Evolutionary conservation across 192 early-diverging fungal genomes (phyloP), one percentile per base, ranked within the genome.

Genomic region (Mortierella alpina): DNA sequence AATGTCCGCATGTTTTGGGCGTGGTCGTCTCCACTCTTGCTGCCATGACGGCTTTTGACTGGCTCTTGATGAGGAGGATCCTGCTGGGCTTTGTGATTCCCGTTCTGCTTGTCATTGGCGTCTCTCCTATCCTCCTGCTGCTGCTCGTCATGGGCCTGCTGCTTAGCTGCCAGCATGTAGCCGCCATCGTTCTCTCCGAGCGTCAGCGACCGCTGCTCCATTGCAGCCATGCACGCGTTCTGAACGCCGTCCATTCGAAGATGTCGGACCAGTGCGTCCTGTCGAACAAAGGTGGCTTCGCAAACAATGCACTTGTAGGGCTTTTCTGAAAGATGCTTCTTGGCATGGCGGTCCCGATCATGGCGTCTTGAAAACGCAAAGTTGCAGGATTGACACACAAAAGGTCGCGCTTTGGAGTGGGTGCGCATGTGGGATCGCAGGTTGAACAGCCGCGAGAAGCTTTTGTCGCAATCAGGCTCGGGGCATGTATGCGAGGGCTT

Each of bases 371-470:
- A 86, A 63, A 96, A 96, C 17, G 92, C 83, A 68, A 84, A 81
- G 47, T 85, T 83, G 80, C 95, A 96, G 31, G 79, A 77, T 13
- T 81, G 77, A 65, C 91, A 92, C n/a, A 84, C 78, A 80, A 88
- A 95, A 0, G 92, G 91, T 7, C 92, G 84, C 41, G 90, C 90
- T 47, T 90, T 87, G 9, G 90, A 90, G 75, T 97, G 95, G 6
- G 91, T 92, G 42, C 89, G 84, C 74, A 91, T 86, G 61, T 97
- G 95, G 41, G 89, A 91, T 65, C 92, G 90, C 44, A 97, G 86
- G 80, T 96, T 97, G 82, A 94, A 97, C 41, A 88, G 86, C 22
- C 95, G 88, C 5, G 93, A 92, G 73, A 97, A 97, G 15, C 86
- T 86, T 82, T 93, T 95, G 70, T 87, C 84, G 76, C 96, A 97